Evolutionary conservation across 331 rosid species (phyloP).

Genomic region (Acacia pycnantha): DNA sequence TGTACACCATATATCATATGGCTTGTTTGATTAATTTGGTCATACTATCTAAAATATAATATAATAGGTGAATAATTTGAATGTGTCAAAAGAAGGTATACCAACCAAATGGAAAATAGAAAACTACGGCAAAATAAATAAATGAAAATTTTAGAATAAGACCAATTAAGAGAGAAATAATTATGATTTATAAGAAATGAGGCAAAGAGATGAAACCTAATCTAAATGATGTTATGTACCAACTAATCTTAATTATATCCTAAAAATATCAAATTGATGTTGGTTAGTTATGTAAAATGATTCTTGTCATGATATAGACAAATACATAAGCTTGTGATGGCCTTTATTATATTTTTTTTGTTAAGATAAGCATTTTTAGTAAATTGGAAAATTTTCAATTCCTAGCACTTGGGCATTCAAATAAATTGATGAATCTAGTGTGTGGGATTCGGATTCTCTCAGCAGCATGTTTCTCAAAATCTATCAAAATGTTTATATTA

Average conservation of each 20-base stretch:
- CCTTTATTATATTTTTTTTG: neutral
- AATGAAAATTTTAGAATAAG: neutral
- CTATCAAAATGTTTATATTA: too few relatives aligned
- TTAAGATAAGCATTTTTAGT: neutral
- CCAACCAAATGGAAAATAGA: neutral
- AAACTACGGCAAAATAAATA: neutral
- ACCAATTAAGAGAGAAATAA: neutral
- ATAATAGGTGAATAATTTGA: neutral
- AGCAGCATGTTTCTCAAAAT: too few relatives aligned
- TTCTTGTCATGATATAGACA: neutral
- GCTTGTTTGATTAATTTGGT: neutral
- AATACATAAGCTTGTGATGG: neutral
- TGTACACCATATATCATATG: neutral
- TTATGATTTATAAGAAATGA: neutral
- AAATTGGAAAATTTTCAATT: neutral
- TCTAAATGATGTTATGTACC: constrained; percentile 2
- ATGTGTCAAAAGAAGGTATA: neutral
- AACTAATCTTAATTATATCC: neutral
- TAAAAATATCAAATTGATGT: neutral
- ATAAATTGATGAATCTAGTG: neutral
- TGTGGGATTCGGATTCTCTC: too few relatives aligned
- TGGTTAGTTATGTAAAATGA: neutral
- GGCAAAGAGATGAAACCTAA: neutral
- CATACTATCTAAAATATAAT: too few relatives aligned
- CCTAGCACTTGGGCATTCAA: neutral